Evolutionary conservation across 2,329 filamentous ascomycete species (phyloP), one percentile per base, ranked within the genome.

Genomic region (Trichoderma aggressivum): DNA sequence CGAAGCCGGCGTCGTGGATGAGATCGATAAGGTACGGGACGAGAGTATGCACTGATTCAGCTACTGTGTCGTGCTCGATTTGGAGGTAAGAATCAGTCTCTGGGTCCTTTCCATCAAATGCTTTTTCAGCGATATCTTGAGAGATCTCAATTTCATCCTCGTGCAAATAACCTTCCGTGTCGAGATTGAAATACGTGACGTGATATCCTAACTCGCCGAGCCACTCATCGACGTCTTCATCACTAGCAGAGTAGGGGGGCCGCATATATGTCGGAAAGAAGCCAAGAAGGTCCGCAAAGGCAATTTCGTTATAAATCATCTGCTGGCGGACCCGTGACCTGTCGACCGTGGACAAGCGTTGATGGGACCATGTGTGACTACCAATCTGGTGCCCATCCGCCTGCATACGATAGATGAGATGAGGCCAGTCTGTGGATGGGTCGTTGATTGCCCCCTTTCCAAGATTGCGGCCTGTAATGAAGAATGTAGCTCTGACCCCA

Each of bases 101-200:
- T 0, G 77, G 72, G 21, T 76, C 72, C 16, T 62, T 39, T 1
- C 75, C 77, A 73, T 84, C 86, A 47, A 82, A 80, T 18, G 76
- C 76, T 1, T 73, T 72, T 55, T 81, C 80, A 77, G 79, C 83
- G 30, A 79, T 80, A 5, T 76, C 75, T 73, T 87, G 83, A 70
- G 82, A 85, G 10, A 81, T 75, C 70, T 81, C 78, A 74, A 89
- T 88, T 7, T 86, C 81, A 18, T 79, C 80, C 68, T 85, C 81
- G 74, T 89, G 85, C 68, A 88, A 80, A 76, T 89, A 90, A 70
- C 89, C 88, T 70, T 88, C 84, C 3, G 88, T 90, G 75, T 90
- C 88, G 58, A 90, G 80, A 76, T 89, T 86, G 75, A 88, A 89
- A 79, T 89, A 88, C 32, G 84, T 83, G 75, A 89, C 76, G 75